Evolutionary conservation across 2,329 filamentous ascomycete genomes (phyloP).

Genomic region (Colletotrichum eremochloae): DNA sequence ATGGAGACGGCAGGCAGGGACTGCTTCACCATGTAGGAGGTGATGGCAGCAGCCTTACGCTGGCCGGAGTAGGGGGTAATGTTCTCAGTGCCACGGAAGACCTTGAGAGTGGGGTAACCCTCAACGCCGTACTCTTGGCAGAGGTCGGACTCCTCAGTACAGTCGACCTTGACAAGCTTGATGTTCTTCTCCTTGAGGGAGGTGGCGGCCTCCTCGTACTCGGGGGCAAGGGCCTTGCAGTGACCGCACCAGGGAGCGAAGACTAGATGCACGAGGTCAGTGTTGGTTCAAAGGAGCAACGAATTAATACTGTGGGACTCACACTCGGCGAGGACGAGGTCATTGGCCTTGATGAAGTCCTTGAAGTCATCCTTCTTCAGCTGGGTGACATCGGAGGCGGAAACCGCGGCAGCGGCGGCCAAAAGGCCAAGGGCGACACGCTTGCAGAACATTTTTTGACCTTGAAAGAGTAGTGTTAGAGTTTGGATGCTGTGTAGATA

Average conservation of each 20-base stretch:
- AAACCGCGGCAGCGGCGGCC: constrained; percentile 68
- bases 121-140: constrained; percentile 93
- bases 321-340: constrained; percentile 96
- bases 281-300: constrained; percentile 32
- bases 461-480: constrained; percentile 26
- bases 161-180: constrained; percentile 89
- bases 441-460: constrained; percentile 62
- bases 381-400: constrained; percentile 82
- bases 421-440: constrained; percentile 67
- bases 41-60: constrained; percentile 84
- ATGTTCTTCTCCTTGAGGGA: constrained; percentile 90
- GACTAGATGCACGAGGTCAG: constrained; percentile 68
- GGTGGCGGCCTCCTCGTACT: constrained; percentile 90
- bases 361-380: constrained; percentile 90
- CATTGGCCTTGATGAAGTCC: constrained; percentile 86
- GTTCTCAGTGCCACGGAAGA: constrained; percentile 93
- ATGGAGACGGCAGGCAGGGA: constrained; percentile 90
- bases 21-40: constrained; percentile 98
- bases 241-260: constrained; percentile 98
- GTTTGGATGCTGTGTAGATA: neutral
- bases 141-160: constrained; percentile 92
- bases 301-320: constrained; percentile 54
- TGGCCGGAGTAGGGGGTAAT: constrained; percentile 87
- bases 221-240: constrained; percentile 96
- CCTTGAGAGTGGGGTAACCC: constrained; percentile 98